These are phyloP conservation scores for Castanea mollissima DNA, from an alignment of 306 rosid species.

Conservation along the genomic window DNA sequence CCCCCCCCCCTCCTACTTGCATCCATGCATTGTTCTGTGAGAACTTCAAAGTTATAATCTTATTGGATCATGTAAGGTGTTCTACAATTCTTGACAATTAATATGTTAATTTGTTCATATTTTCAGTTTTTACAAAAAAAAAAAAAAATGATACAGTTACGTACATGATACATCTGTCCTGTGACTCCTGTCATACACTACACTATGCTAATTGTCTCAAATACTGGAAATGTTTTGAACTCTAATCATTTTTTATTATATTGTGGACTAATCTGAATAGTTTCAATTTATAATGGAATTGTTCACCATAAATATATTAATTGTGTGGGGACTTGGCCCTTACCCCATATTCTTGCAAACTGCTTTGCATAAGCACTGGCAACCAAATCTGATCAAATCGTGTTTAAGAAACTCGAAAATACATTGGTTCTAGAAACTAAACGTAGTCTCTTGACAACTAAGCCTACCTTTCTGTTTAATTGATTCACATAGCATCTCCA, in stretches of 20 bases:
- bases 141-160: background rate
- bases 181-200: background rate
- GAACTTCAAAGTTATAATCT: slow-evolving; percentile 9
- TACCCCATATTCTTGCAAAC: background rate
- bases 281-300: background rate
- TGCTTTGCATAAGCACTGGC: background rate
- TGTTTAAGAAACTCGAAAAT: background rate
- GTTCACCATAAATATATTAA: background rate
- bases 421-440: background rate
- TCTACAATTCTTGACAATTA: background rate
- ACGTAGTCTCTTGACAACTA: background rate
- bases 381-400: background rate
- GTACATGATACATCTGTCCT: background rate
- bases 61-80: slow-evolving; percentile 11
- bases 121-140: background rate
- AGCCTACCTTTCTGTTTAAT: background rate
- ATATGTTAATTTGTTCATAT: background rate
- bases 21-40: background rate
- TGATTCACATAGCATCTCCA: background rate
- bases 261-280: too few species aligned
- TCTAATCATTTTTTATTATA: too few species aligned
- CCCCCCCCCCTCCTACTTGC: slow-evolving; percentile 15
- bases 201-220: background rate
- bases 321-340: background rate
- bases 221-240: too few species aligned